Base-by-base conservation (phyloP, 2,329 filamentous ascomycete genomes). In the Drechmeria coniospora region DNA sequence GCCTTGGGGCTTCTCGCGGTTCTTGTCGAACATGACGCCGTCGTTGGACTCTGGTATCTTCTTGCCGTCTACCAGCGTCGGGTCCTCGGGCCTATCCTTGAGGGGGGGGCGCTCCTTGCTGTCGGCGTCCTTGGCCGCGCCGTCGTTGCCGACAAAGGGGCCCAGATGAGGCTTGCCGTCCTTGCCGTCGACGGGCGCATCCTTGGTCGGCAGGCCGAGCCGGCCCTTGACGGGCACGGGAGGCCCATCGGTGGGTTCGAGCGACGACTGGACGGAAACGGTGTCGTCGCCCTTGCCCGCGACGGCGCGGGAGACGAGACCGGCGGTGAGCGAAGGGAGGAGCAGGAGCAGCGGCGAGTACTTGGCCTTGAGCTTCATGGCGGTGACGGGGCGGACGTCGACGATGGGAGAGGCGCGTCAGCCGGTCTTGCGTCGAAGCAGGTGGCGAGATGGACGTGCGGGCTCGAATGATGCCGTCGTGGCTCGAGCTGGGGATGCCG, bases 161-260 rank as follows among this genome's bases (percentile, higher is more conserved):
- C 90, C 90, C 13, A 77, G 72, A 48, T 94, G 87, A 25, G 90
- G 90, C 57, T 86, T 90, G 26, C 90, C 90, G 56, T 95, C 90
- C 43, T 79, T 78, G 25, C 86, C 86, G 49, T 95, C 90, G 13
- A 94, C 77, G 0, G 87, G 87, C 31, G 80, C 82, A 58, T 90
- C 77, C 50, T 84, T 84, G 32, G 59, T 64, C 18, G 61, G 59
- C 8, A 57, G 32, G 17, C 48, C 45, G 28, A 47, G 45, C 29
- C 54, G 55, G 22, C 33, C 36, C 35, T 54, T 57, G 15, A 42
- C 37, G 23, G 36, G 36, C 24, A 46, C 41, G n/a, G 42, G 32
- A 10, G 45, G 33, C 8, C 36, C 27, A 13, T 47, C 45, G 26
- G 43, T 43, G 22, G 38, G 36, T 22, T 47, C 44, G 28, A 35